phyloP scores from a whole-genome alignment of 768 basidiomycete species.

The Pleurotus tuber-regium region DNA sequence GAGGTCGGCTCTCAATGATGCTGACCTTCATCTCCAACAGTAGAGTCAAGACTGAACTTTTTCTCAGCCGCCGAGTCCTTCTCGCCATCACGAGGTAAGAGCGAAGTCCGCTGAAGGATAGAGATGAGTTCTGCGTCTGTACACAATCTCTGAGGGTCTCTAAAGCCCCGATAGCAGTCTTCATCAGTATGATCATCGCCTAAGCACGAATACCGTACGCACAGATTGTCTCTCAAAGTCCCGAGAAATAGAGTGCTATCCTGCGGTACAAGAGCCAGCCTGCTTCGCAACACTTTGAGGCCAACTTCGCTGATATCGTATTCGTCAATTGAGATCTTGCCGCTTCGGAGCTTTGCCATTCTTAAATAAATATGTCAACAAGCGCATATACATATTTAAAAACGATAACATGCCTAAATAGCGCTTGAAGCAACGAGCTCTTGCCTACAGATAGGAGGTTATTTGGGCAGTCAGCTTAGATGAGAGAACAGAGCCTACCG shows the following conservation, averaged over 20 bases:
- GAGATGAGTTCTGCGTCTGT: constrained; percentile 65
- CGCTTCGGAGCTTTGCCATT: constrained; percentile 56
- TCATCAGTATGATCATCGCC: constrained; percentile 9
- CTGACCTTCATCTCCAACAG: constrained; percentile 60
- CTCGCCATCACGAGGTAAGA: constrained; percentile 49
- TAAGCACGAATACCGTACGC: not conserved
- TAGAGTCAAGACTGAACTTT: constrained; percentile 64
- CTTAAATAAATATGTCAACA: constrained; percentile 28
- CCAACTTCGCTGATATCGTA: constrained; percentile 49
- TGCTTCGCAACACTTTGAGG: constrained; percentile 47
- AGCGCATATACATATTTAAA: no score
- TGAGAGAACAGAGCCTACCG: not conserved
- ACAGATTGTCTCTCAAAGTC: constrained; percentile 47
- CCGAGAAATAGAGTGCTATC: constrained; percentile 56
- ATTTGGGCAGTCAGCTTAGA: not conserved
- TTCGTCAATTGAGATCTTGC: constrained; percentile 57
- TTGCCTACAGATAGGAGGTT: constrained; percentile 33
- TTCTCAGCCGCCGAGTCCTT: constrained; percentile 44
- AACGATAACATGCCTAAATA: constrained; percentile 40
- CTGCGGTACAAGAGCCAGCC: constrained; percentile 70
- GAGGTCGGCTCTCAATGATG: not conserved
- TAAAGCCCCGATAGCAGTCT: constrained; percentile 15
- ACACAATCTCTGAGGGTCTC: constrained; percentile 49
- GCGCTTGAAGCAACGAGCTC: constrained; percentile 53
- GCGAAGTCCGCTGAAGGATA: constrained; percentile 56